Evolutionary conservation across 768 basidiomycete genomes (phyloP), one percentile per base, ranked within the genome.

Genomic region (Candolleomyces efflorescens): DNA sequence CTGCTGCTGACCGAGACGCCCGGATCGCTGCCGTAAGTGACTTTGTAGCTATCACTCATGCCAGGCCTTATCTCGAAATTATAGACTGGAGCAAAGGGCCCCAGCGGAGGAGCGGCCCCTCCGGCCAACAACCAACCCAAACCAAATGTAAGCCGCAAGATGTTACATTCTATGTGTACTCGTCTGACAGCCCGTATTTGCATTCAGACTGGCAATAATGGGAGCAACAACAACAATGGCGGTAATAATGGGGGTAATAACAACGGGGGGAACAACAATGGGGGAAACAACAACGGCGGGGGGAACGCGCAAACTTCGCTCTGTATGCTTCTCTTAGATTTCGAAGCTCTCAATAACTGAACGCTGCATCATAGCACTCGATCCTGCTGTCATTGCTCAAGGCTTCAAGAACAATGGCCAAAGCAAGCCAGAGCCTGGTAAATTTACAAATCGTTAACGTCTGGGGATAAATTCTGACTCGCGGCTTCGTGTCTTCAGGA

Each of bases 401-500:
- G 77, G 76, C 20, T 82, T 82, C 64, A 71, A 69, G 11, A 74
- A 78, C 44, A 69, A 84, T 58, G 84, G 84, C n/a, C 79, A 81
- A 67, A 71, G 71, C 48, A 63, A 66, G 3, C 77, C 79, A 3
- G 64, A 65, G 13, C 68, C 67, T 27, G 59, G 56, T 56, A 81
- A 77, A 18, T 77, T 62, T 72, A 71, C 37, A 66, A 74, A 0
- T 76, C 77, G 13, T 10, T 73, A 18, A 79, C 78, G 3, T 78
- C 76, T 39, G 60, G n/a, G n/a, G n/a, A n/a, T 58, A 27, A 82
- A 82, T 4, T 9, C 10, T 36, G n/a, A 32, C 37, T n/a, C 26
- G 11, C 3, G 3, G 1, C 38, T 43, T 17, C 36, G 6, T 11
- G 32, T 32, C 32, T 1, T 11, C 43, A 64, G 81, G 82, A 44